Base-by-base conservation (phyloP, 2,329 filamentous ascomycete species). In the Fusarium agapanthi region DNA sequence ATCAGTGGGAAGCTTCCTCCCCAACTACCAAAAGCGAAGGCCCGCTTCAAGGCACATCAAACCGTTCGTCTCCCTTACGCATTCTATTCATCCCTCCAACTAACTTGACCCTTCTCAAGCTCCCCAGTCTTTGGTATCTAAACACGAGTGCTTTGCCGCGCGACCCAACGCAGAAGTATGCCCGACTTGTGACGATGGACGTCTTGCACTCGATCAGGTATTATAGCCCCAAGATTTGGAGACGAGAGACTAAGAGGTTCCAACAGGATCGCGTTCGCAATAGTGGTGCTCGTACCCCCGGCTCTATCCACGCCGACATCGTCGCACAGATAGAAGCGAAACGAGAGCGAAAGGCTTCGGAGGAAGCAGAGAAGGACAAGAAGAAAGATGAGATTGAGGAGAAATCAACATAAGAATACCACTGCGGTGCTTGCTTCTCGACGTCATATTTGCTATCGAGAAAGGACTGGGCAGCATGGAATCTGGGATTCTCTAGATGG, bases 291-390 rank as follows among this genome's bases (percentile, higher is more conserved):
- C 70, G 67, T 35, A 76, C 77, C 8, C 77, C 77, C 10, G 51
- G 50, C 24, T 78, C 78, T 22, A 67, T 80, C 13, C 75, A 69
- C 16, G 68, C 67, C 32, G 75, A 79, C 62, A 79, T 78, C 43
- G 55, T 75, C 47, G 67, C 68, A n/a, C 74, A 75, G 50, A 68
- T 76, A 32, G 69, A 69, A 50, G 69, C 68, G 28, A 74, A 68
- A 34, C 65, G 48, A 30, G 57, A 70, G 24, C 61, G 61, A 28
- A 59, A 43, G 34, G 35, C 58, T 10, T 58, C 60, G 9, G 53
- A 48, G 15, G 57, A 24, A 34, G 30, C 30, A 12, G 41, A 45
- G 24, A 53, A 35, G 20, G 41, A 34, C 8, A 37, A 37, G 13
- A 51, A 65, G 16, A 26, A 51, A 3, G 15, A n/a, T 3, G 26